Base-by-base conservation (phyloP, 2,329 filamentous ascomycete species). In the Thelonectria blattea region DNA sequence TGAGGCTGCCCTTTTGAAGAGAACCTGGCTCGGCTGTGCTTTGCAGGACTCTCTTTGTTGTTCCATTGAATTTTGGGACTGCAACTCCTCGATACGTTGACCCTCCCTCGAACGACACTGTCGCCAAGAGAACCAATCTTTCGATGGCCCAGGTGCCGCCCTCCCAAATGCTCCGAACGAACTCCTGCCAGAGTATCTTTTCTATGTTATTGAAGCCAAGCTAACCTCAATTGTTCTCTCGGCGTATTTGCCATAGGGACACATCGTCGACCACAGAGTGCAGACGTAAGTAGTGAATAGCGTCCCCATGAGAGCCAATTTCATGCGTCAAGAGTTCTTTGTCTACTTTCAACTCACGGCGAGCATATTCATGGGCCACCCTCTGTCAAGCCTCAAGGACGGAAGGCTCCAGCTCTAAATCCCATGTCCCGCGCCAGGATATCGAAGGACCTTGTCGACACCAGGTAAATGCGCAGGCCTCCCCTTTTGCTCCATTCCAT, bases 271-370 rank as follows among this genome's bases (percentile, higher is more conserved):
- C 20, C 0, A 66, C 65, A 18, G 24, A 52, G 1, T 32, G n/a
- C 20, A 68, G 9, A 37, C 46, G 55, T 34, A 67, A 18, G 46
- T 52, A 37, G 11, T 46, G 12, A 27, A 67, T 56, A 0, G 65
- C 65, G 6, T 68, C 63, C 11, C 65, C 61, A 17, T 66, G 61
- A 51, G 63, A 67, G 1, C 14, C 4, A 27, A 66, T 58, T 0
- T 48, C 20, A 10, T 54, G 27, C 4, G 2, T 4, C 9, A 18
- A 51, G 1, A 52, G 37, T 22, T 17, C 3, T 39, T 8, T 22
- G 11, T 49, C 41, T 9, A 65, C 17, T 11, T 0, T n/a, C 9
- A 65, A 11, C 7, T 42, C 48, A 7, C 10, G 15, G 15, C 34
- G 48, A 22, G 47, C 3, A 52, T 20, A 41, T 32, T 56, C 6